phyloP scores from a whole-genome alignment of 164 flowering plant species.

The Nelumbo lutea region DNA sequence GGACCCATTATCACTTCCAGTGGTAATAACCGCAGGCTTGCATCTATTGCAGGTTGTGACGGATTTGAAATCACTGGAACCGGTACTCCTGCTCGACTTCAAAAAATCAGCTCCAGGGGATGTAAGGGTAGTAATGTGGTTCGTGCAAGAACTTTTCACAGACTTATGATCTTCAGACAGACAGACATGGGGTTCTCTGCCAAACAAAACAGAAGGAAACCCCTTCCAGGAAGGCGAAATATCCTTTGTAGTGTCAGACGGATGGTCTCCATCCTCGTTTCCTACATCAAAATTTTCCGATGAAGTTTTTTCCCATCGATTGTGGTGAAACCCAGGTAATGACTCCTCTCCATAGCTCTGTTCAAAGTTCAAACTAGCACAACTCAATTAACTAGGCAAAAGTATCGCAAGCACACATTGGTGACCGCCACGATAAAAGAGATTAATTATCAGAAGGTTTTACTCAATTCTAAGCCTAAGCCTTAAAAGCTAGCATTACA shows the following conservation, averaged over 20 bases:
- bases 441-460: neutral
- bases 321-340: conserved; percentile 49
- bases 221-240: conserved; percentile 36
- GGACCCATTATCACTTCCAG: conserved; percentile 26
- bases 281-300: conserved; percentile 50
- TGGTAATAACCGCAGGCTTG: conserved; percentile 53
- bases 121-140: conserved; percentile 34
- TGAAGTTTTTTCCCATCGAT: conserved; percentile 28
- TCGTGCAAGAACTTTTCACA: conserved; percentile 33
- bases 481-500: neutral
- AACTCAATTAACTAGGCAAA: conserved; percentile 10
- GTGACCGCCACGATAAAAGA: neutral
- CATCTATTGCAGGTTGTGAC: conserved; percentile 62
- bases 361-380: neutral
- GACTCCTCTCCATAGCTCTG: conserved; percentile 91
- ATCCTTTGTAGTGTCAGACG: conserved; percentile 34
- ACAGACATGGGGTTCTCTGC: conserved; percentile 35
- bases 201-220: conserved; percentile 22
- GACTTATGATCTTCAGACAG: conserved; percentile 48
- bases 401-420: neutral
- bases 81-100: conserved; percentile 52
- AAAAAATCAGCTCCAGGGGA: conserved; percentile 42
- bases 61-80: conserved; percentile 53
- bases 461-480: neutral
- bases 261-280: conserved; percentile 19